Conservation (phyloP, 805 yeast species). For the Tanozyma kutaoensis region DNA sequence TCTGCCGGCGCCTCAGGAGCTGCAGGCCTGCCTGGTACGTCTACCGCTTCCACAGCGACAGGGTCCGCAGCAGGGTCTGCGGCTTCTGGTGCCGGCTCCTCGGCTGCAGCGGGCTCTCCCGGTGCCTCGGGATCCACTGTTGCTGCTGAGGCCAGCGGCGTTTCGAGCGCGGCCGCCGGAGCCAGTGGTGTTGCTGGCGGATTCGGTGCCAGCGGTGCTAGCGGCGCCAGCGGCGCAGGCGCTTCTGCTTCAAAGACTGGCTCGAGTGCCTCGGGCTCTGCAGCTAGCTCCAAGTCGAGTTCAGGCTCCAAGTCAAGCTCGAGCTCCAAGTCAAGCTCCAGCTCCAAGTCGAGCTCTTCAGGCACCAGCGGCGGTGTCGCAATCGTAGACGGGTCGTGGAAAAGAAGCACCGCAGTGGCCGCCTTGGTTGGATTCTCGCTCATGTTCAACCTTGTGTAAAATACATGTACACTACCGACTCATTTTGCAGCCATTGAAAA, state of each 20-base stretch:
- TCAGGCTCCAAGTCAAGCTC: slow-evolving; percentile 2
- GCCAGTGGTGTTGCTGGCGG: too few species aligned
- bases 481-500: too few species aligned
- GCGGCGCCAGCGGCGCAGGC: slow-evolving; percentile 2
- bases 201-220: slow-evolving; percentile 2
- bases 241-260: slow-evolving; percentile 1
- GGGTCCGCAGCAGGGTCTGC: too few species aligned
- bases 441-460: slow-evolving; percentile 12
- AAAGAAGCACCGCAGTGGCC: slow-evolving; percentile 22
- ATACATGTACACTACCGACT: too few species aligned
- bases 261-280: slow-evolving; percentile 3
- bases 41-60: too few species aligned
- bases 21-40: too few species aligned
- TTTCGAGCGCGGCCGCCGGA: too few species aligned
- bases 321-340: slow-evolving; percentile 1
- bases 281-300: slow-evolving; percentile 3
- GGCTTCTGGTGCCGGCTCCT: neutral
- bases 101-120: neutral
- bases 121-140: too few species aligned
- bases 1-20: too few species aligned
- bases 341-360: slow-evolving; percentile 2
- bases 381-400: slow-evolving; percentile 16
- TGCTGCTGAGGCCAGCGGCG: too few species aligned
- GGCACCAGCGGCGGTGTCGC: slow-evolving; percentile 3
- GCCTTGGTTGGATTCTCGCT: slow-evolving; percentile 23